Evolutionary conservation across 2,329 filamentous ascomycete genomes (phyloP).

Genomic region (Pseudopyricularia cyperi): DNA sequence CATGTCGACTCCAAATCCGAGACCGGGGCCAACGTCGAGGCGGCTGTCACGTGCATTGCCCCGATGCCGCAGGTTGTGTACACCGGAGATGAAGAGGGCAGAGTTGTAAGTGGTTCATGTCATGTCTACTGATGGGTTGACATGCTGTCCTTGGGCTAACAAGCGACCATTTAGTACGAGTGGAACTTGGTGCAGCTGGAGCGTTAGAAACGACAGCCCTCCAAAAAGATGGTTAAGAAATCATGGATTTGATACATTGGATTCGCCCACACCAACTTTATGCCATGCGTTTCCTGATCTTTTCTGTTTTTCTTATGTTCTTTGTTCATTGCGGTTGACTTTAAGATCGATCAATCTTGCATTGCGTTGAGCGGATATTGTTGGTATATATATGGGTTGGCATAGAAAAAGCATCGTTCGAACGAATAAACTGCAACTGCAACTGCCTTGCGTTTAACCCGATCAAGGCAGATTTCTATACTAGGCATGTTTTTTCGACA

Average conservation of each 20-base stretch:
- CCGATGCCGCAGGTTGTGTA: conserved; percentile 77
- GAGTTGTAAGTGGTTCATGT: conserved; percentile 53
- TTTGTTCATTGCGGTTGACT: not conserved
- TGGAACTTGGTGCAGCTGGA: conserved; percentile 49
- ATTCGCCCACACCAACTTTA: not conserved
- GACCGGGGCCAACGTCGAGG: conserved; percentile 42
- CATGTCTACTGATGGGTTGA: not conserved
- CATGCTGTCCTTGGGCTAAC: not conserved
- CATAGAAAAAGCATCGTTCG: not conserved
- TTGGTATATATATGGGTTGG: not conserved
- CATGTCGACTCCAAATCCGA: conserved; percentile 59
- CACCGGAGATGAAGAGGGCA: conserved; percentile 85
- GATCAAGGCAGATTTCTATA: not conserved
- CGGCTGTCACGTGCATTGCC: conserved; percentile 73
- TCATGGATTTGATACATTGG: not conserved
- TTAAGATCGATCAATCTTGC: not conserved
- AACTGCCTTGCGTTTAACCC: not conserved
- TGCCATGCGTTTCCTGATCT: too few relatives aligned
- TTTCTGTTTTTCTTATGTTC: too few relatives aligned
- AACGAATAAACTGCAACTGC: not conserved
- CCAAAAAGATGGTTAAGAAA: not conserved
- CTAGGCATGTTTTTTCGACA: not conserved
- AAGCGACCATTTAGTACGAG: conserved; percentile 36
- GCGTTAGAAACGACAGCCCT: conserved; percentile 23
- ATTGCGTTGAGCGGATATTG: not conserved